Evolutionary conservation across 2,329 filamentous ascomycete genomes (phyloP).

Genomic region (Colletotrichum magnum): DNA sequence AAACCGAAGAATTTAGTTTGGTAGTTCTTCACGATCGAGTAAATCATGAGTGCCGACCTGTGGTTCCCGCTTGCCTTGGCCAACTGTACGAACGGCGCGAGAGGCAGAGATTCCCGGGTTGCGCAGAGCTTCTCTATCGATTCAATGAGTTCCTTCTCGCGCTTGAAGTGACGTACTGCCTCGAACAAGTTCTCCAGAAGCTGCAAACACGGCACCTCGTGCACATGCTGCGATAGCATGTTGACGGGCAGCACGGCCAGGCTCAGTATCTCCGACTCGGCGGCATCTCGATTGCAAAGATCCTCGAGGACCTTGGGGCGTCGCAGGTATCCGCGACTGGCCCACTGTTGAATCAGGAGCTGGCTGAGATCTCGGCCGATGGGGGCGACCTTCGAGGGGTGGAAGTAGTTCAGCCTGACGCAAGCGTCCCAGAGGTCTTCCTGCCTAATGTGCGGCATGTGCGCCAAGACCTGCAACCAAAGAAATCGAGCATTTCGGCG

Average conservation of each 20-base stretch:
- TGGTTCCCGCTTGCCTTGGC: conserved; percentile 45
- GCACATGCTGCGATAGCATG: background rate
- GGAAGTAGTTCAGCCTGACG: conserved; percentile 35
- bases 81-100: conserved; percentile 24
- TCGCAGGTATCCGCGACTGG: conserved; percentile 39
- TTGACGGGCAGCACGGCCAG: conserved; percentile 24
- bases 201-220: background rate
- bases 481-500: conserved; percentile 29
- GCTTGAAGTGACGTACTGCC: conserved; percentile 36
- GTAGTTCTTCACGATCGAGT: conserved; percentile 36
- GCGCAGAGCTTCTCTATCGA: conserved; percentile 36
- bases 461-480: conserved; percentile 42
- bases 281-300: conserved; percentile 8
- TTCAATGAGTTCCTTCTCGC: conserved; percentile 35
- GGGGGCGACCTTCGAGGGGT: conserved; percentile 1
- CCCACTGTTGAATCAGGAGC: conserved; percentile 43
- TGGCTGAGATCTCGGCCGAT: conserved; percentile 40
- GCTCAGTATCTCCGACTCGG: background rate
- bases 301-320: background rate
- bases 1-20: conserved; percentile 9
- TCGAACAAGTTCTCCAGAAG: conserved; percentile 38
- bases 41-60: conserved; percentile 45
- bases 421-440: conserved; percentile 40
- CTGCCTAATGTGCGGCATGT: conserved; percentile 38
- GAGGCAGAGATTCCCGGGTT: background rate